These are phyloP conservation scores for Agaricales sp. DNA, from an alignment of 1,284 basidiomycete genomes.

Conservation along the genomic window DNA sequence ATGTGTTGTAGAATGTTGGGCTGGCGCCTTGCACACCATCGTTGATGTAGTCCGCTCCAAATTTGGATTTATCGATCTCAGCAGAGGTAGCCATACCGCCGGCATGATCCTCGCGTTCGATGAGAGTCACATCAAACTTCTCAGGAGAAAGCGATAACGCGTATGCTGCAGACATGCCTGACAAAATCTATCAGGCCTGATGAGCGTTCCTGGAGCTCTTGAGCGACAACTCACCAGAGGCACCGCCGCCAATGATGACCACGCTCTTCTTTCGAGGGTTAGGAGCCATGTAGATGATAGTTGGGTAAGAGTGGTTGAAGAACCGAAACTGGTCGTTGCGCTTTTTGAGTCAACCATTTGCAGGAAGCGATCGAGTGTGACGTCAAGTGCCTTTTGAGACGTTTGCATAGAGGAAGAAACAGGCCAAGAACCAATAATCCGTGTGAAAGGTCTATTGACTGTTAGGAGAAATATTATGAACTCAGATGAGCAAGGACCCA, in stretches of 20 bases:
- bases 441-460: too few relatives aligned
- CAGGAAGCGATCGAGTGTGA: too few relatives aligned
- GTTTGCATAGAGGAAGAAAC: too few relatives aligned
- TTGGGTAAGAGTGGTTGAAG: too few relatives aligned
- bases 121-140: constrained; percentile 42
- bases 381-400: too few relatives aligned
- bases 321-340: too few relatives aligned
- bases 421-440: too few relatives aligned
- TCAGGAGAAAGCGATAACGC: constrained; percentile 43
- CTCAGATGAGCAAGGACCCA: too few relatives aligned
- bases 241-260: constrained; percentile 20
- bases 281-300: too few relatives aligned
- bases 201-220: background rate
- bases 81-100: constrained; percentile 56
- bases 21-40: constrained; percentile 47
- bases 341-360: too few relatives aligned
- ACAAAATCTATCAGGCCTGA: background rate
- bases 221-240: constrained; percentile 10
- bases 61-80: constrained; percentile 34
- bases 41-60: constrained; percentile 47
- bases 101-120: constrained; percentile 38
- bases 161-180: constrained; percentile 38
- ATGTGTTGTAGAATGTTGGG: constrained; percentile 50
- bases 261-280: too few relatives aligned
- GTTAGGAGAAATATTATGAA: too few relatives aligned